A percentile compares a stretch with the other conserved stretches of the same genome.
Conservation (phyloP, 352 stramenopile genomes). For the Pythium utonaiense region DNA sequence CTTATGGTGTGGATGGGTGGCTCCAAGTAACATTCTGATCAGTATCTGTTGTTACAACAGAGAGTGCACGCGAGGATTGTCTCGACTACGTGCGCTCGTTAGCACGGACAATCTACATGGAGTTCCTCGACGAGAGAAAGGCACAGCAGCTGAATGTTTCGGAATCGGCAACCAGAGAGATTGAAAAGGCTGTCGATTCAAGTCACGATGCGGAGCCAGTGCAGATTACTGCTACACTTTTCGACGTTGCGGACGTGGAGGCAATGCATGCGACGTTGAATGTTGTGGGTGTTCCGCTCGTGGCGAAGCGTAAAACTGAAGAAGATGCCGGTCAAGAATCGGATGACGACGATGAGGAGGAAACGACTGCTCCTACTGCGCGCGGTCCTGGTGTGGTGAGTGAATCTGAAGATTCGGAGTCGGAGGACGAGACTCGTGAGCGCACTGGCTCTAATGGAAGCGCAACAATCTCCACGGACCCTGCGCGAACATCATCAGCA, state of each 20-base stretch:
- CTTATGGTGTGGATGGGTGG: neutral
- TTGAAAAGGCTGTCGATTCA: slow-evolving; percentile 8
- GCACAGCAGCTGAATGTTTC: slow-evolving; percentile 9
- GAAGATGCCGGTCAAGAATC: slow-evolving; percentile 21
- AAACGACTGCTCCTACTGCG: neutral
- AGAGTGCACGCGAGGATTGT: neutral
- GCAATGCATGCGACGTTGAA: slow-evolving; percentile 25
- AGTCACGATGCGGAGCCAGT: neutral
- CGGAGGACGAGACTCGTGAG: slow-evolving; percentile 3
- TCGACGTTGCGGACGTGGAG: slow-evolving; percentile 30
- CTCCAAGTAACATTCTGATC: neutral
- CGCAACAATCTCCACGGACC: neutral
- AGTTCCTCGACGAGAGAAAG: slow-evolving; percentile 14
- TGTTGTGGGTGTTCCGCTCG: neutral
- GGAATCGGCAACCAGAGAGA: slow-evolving; percentile 5
- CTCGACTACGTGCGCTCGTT: neutral
- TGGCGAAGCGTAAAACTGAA: neutral
- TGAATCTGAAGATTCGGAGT: slow-evolving; percentile 24
- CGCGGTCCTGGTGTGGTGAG: neutral
- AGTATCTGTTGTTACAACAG: neutral
- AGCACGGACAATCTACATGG: slow-evolving; percentile 11
- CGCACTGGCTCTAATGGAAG: neutral
- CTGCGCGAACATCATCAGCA: neutral
- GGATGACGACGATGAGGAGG: slow-evolving; percentile 36
- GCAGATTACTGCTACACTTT: slow-evolving; percentile 16